Base-by-base conservation (phyloP, 176 grass and related monocot species). In the Pontederia crassipes region DNA sequence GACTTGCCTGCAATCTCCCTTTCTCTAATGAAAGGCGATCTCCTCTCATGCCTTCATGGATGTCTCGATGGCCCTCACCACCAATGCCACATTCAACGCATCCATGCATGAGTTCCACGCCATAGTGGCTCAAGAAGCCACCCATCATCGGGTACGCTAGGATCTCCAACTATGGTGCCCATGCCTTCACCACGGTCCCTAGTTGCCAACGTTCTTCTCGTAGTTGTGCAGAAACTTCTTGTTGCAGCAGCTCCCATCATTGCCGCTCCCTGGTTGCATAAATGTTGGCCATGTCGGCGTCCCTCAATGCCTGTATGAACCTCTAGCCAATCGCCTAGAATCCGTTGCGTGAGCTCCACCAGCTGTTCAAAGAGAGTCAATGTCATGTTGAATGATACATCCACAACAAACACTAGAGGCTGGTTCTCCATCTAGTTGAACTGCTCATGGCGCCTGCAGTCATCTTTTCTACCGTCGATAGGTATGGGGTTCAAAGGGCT, bases 91-190 rank as follows among this genome's bases (percentile, higher is more conserved):
- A 58, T 93, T 80, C 16, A 87, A 49, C 40, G 77, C 77, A 61
- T 93, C 89, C 56, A 87, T 55, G 20, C 73, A 81, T 1, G 85
- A 95, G 79, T 95, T 88, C 89, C 89, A 88, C 12, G n/a, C 89
- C 85, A 67, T 85, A 85, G 72, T 95, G 89, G 48, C 84, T 88
- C 75, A 88, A 47, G 82, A 95, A 95, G n/a, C 61, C 61, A 11
- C 61, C 65, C 2, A 51, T 68, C 9, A 51, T 13, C 1, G 18
- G 65, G 48, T 68, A 51, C 9, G 50, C 28, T 11, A 68, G 51
- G 50, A 68, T 68, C 28, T 68, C 65, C 9, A 45, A 15, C 51
- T 68, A 51, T 28, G 65, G 65, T n/a, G 29, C 65, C 65, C 65
- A 68, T 11, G 17, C 46, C 3, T 5, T 7, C 61, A 64, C 61